A percentile compares a stretch with the other conserved stretches of the same genome.
These are phyloP conservation scores for Chlamydomonas asymmetrica DNA, from an alignment of 139 green algal species.

Conservation along the genomic window DNA sequence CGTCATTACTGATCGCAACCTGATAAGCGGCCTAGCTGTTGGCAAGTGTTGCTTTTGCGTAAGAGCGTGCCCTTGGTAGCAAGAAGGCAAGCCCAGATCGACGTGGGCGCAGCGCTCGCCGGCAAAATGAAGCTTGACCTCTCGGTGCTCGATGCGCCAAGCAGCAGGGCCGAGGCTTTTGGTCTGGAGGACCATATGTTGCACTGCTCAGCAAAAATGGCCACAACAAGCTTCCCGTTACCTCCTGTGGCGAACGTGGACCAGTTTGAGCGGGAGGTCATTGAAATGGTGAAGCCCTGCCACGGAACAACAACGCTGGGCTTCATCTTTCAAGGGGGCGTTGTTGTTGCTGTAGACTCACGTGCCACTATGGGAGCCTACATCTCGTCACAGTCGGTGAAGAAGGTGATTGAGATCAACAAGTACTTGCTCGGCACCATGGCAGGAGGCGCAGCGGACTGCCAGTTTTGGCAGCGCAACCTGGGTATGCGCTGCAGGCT, in stretches of 20 bases:
- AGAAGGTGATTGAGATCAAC: conserved; percentile 99
- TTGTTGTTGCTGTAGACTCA: conserved; percentile 98
- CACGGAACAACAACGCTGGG: conserved; percentile 98
- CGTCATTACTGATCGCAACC: too few species aligned
- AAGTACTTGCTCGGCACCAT: conserved; percentile 97
- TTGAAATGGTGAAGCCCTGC: conserved; percentile 95
- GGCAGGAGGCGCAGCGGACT: conserved; percentile 97
- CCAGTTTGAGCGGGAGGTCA: conserved; percentile 88
- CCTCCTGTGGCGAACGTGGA: conserved; percentile 67
- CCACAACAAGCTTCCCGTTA: conserved; percentile 35
- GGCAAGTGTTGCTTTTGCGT: too few species aligned
- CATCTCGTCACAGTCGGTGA: conserved; percentile 96
- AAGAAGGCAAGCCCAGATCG: too few species aligned
- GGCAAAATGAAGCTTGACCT: conserved; percentile 47
- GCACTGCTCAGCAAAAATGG: too few species aligned
- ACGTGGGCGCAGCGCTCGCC: too few species aligned
- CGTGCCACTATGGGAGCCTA: conserved; percentile 96
- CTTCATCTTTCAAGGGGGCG: conserved; percentile 96
- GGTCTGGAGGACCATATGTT: too few species aligned
- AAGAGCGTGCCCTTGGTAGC: too few species aligned
- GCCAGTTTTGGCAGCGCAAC: conserved; percentile 97
- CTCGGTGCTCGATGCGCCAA: conserved; percentile 23
- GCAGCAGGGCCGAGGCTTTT: neutral
- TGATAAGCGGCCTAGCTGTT: too few species aligned
- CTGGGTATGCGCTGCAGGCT: conserved; percentile 93